A percentile compares a stretch with the other conserved stretches of the same genome.
Evolutionary conservation across 2,329 filamentous ascomycete genomes (phyloP).

Genomic region (Talaromyces islandicus): DNA sequence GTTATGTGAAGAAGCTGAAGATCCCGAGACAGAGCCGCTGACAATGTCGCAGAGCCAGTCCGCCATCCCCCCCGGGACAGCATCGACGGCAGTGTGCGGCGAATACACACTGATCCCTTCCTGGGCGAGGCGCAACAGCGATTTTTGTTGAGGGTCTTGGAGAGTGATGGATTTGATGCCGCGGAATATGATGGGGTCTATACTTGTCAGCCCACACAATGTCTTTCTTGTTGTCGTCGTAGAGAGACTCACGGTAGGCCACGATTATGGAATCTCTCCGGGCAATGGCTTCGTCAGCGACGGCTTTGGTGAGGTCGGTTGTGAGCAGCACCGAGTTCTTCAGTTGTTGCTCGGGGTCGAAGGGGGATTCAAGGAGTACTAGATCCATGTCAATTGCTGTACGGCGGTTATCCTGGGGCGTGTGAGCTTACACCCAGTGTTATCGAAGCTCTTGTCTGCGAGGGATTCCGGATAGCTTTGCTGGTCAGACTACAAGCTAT

Average conservation of each 20-base stretch:
- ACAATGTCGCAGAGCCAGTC: conserved; percentile 92
- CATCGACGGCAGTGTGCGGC: conserved; percentile 91
- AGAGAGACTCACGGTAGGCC: conserved; percentile 67
- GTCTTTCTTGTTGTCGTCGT: neutral
- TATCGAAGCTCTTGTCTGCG: conserved; percentile 89
- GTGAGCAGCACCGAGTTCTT: conserved; percentile 70
- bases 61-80: conserved; percentile 75
- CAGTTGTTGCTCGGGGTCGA: conserved; percentile 50
- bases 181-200: conserved; percentile 94
- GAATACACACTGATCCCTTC: conserved; percentile 92
- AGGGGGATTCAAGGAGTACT: conserved; percentile 66
- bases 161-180: conserved; percentile 84
- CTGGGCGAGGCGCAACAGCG: conserved; percentile 73
- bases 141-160: conserved; percentile 77
- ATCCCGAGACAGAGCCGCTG: conserved; percentile 42
- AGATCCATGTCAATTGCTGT: conserved; percentile 3
- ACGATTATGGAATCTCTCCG: conserved; percentile 73
- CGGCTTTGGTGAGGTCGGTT: conserved; percentile 82
- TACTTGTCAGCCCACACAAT: neutral
- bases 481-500: neutral
- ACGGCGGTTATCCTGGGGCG: neutral
- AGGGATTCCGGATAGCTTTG: conserved; percentile 78
- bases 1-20: neutral
- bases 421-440: conserved; percentile 64
- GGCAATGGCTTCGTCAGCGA: conserved; percentile 82